Conservation (phyloP, 176 grass and related monocot species). For the Musa troglodytarum region DNA sequence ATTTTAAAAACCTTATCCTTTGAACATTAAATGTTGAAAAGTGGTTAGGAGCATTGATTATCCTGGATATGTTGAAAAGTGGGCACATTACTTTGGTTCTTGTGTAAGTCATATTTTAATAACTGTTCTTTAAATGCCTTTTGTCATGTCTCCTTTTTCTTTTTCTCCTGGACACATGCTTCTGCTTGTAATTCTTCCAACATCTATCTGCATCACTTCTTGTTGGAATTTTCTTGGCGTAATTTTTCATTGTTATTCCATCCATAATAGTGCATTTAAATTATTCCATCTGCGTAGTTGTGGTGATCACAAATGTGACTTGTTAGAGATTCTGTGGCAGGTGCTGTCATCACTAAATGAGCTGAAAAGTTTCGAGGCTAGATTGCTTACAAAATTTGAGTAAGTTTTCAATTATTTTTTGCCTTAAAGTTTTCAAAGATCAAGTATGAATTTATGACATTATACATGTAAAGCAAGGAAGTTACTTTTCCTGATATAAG, state of each 20-base stretch:
- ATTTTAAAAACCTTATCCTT: too few relatives aligned
- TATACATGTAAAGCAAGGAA: neutral
- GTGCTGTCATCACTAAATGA: conserved; percentile 77
- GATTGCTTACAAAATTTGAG: conserved; percentile 76
- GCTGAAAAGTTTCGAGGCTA: conserved; percentile 54
- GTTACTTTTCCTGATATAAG: conserved; percentile 24
- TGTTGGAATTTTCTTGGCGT: neutral
- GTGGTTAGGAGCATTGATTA: too few relatives aligned
- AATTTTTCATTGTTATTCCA: neutral
- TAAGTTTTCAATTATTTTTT: conserved; percentile 31
- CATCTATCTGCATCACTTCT: neutral
- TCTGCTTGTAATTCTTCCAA: neutral
- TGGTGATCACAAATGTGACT: conserved; percentile 3
- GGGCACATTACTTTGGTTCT: neutral
- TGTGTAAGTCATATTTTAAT: neutral
- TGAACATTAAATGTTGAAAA: too few relatives aligned
- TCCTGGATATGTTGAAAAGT: too few relatives aligned
- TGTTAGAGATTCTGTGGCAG: conserved; percentile 33
- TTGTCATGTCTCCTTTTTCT: neutral
- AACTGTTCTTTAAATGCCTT: neutral
- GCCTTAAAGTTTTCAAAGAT: conserved; percentile 5
- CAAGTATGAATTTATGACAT: conserved; percentile 21
- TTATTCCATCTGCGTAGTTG: neutral
- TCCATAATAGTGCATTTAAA: neutral
- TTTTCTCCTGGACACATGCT: neutral